A percentile compares a stretch with the other conserved stretches of the same genome.
Conservation (phyloP, 257 asterid genomes). For the Fraxinus excelsior region DNA sequence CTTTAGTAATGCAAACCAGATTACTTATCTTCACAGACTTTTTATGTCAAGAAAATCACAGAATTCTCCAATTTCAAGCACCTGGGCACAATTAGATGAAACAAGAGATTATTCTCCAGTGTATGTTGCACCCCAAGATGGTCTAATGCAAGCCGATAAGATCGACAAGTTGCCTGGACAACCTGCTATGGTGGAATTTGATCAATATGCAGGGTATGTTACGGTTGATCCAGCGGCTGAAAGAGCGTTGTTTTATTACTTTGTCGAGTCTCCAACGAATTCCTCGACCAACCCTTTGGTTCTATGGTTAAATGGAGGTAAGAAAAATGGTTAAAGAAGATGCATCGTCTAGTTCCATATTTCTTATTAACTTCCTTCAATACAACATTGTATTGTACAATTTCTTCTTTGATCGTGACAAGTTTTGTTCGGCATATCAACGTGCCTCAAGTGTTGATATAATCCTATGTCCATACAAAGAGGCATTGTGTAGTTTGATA, state of each 20-base stretch:
- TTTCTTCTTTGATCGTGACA: neutral
- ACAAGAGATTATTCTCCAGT: constrained; percentile 22
- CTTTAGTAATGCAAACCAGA: constrained; percentile 29
- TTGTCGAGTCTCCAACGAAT: constrained; percentile 46
- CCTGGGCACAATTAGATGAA: constrained; percentile 8
- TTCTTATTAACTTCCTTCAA: neutral
- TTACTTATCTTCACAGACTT: constrained; percentile 12
- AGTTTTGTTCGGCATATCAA: neutral
- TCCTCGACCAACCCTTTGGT: constrained; percentile 41
- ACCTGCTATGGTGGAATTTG: constrained; percentile 44
- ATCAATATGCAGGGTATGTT: constrained; percentile 56
- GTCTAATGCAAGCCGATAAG: constrained; percentile 39
- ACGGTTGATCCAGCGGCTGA: constrained; percentile 45
- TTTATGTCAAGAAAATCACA: constrained; percentile 21
- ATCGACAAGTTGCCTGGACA: constrained; percentile 51
- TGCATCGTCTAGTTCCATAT: neutral
- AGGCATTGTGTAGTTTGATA: neutral
- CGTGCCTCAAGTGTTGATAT: neutral
- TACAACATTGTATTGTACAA: neutral
- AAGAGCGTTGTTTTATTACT: constrained; percentile 51
- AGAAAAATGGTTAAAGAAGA: neutral
- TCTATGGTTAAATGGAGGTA: constrained; percentile 67
- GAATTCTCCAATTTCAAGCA: constrained; percentile 15
- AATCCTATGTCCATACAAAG: neutral
- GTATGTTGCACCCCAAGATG: constrained; percentile 34